Evolutionary conservation across 495 filamentous ascomycete genomes (phyloP).

Genomic region (Trichoderma gamsii): DNA sequence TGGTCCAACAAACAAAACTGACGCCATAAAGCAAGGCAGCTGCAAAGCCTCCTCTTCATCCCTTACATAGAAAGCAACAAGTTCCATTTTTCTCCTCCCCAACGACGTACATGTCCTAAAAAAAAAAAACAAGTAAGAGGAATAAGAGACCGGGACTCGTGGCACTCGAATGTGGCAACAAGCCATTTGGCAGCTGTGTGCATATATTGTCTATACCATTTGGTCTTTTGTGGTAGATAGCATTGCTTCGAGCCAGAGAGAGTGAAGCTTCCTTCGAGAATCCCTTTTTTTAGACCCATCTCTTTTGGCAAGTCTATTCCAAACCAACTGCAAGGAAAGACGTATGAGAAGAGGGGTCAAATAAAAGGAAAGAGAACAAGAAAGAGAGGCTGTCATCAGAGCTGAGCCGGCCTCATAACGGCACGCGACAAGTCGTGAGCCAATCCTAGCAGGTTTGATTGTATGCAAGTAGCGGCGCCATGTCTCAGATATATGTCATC

Average conservation of each 20-base stretch:
- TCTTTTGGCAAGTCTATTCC: too few species aligned
- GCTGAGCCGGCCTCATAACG: neutral
- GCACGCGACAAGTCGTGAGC: neutral
- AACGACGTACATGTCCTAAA: neutral
- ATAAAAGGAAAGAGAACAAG: neutral
- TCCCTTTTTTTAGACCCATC: too few species aligned
- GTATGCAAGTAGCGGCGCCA: neutral
- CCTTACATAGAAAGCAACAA: neutral
- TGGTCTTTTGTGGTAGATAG: too few species aligned
- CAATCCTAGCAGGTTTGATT: neutral
- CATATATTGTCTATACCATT: too few species aligned
- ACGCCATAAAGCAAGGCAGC: neutral
- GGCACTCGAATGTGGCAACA: too few species aligned
- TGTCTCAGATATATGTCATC: neutral
- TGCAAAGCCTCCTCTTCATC: neutral
- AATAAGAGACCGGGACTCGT: neutral
- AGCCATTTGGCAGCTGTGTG: too few species aligned
- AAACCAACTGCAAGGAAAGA: too few species aligned
- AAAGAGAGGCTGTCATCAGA: neutral
- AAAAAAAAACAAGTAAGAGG: neutral
- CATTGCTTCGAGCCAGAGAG: too few species aligned
- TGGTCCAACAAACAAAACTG: neutral
- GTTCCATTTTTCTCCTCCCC: neutral
- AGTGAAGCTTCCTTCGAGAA: too few species aligned
- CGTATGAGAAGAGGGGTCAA: neutral